These are phyloP conservation scores for Fusarium sp. DNA, from an alignment of 2,329 filamentous ascomycete species.

Conservation along the genomic window DNA sequence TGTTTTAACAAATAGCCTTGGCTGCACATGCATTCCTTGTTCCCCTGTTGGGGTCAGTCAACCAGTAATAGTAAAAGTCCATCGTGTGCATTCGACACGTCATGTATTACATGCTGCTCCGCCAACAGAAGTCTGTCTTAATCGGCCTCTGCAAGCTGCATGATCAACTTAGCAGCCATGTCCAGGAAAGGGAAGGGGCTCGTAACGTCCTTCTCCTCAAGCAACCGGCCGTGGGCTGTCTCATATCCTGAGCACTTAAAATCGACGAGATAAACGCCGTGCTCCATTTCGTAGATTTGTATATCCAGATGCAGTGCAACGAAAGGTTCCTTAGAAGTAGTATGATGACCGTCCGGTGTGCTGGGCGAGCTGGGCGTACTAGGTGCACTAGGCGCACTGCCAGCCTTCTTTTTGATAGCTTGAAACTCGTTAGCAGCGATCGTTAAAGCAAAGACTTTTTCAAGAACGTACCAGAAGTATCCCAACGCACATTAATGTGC, in stretches of 20 bases:
- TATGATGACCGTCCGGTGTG: conserved; percentile 54
- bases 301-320: conserved; percentile 97
- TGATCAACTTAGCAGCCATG: conserved; percentile 90
- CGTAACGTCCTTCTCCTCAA: conserved; percentile 94
- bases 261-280: conserved; percentile 92
- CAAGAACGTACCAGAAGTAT: conserved; percentile 77
- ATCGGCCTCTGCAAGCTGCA: conserved; percentile 88
- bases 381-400: conserved; percentile 38
- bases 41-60: no score
- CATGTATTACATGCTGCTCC: neutral
- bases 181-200: conserved; percentile 97
- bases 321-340: conserved; percentile 65
- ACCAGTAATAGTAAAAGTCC: neutral
- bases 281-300: conserved; percentile 94
- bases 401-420: conserved; percentile 45
- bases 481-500: conserved; percentile 92
- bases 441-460: neutral
- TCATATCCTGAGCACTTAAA: conserved; percentile 99
- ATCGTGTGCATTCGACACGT: neutral
- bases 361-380: conserved; percentile 26
- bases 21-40: neutral
- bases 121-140: conserved; percentile 47
- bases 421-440: conserved; percentile 40
- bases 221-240: conserved; percentile 75
- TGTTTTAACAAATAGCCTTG: neutral